phyloP scores from a whole-genome alignment of 805 yeast species.

The Ogataea angusta region DNA sequence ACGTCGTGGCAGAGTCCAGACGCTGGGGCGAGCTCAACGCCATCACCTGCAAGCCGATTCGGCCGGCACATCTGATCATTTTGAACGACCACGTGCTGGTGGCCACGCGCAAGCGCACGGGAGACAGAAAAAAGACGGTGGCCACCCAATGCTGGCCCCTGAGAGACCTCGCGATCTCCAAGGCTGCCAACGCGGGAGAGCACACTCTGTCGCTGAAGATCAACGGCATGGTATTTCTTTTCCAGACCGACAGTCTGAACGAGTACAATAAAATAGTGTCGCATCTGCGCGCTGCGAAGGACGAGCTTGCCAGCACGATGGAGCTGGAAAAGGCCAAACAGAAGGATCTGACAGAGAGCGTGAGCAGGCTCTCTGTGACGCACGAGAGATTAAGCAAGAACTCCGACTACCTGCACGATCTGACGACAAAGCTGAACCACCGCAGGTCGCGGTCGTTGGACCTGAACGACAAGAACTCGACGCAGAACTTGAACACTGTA shows the following conservation, averaged over 20 bases:
- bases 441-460: constrained; percentile 55
- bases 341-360: constrained; percentile 42
- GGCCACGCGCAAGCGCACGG: constrained; percentile 57
- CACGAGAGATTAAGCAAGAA: constrained; percentile 26
- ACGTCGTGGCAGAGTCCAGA: constrained; percentile 72
- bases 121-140: constrained; percentile 36
- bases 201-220: constrained; percentile 20
- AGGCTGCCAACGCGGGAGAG: constrained; percentile 29
- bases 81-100: constrained; percentile 74
- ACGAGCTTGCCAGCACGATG: constrained; percentile 54
- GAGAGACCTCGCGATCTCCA: constrained; percentile 50
- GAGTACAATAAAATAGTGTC: constrained; percentile 53
- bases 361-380: constrained; percentile 37
- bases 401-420: constrained; percentile 49
- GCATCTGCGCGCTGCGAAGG: constrained; percentile 58
- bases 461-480: constrained; percentile 21
- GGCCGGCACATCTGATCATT: constrained; percentile 71
- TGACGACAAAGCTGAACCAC: constrained; percentile 56
- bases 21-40: constrained; percentile 85
- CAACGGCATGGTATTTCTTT: constrained; percentile 41
- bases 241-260: constrained; percentile 57
- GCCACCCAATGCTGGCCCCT: constrained; percentile 82
- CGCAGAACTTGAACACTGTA: constrained; percentile 29
- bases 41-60: constrained; percentile 77
- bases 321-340: constrained; percentile 47